Percentiles rank a stretch among this genome's conserved stretches.
Conservation (phyloP, 1,284 basidiomycete genomes). For the Violaceomyces palustris region DNA sequence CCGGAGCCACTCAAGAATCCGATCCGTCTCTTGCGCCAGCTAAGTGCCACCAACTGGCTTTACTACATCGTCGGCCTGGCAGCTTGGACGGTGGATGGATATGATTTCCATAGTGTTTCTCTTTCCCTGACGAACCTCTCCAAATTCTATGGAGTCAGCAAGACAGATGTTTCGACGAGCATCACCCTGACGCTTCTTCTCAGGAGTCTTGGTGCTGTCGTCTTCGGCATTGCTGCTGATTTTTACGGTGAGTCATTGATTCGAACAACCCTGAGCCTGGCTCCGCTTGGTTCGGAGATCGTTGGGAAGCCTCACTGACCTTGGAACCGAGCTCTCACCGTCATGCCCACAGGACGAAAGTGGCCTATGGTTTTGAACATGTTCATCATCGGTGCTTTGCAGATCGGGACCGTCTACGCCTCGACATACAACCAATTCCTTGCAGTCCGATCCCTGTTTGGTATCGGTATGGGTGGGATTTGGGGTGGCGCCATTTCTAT, state of each 20-base stretch:
- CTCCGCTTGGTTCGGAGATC: no score
- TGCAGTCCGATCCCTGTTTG: conserved; percentile 35
- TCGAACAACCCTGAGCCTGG: no score
- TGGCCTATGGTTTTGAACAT: conserved; percentile 37
- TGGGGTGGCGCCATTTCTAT: conserved; percentile 18
- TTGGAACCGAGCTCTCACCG: no score
- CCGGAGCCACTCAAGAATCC: conserved; percentile 19
- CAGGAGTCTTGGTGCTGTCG: conserved; percentile 30
- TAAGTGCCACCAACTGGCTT: conserved; percentile 20
- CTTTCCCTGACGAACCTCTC: conserved; percentile 31
- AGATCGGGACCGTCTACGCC: conserved; percentile 28
- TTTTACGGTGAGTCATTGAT: no score
- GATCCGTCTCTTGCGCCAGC: conserved; percentile 11
- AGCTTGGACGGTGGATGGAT: conserved; percentile 25
- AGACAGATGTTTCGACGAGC: conserved; percentile 24
- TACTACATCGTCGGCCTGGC: conserved; percentile 29
- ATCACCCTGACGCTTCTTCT: conserved; percentile 34
- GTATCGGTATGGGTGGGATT: conserved; percentile 33
- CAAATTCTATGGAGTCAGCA: conserved; percentile 25
- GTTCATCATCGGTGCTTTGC: conserved; percentile 24
- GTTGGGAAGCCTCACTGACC: no score
- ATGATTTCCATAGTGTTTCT: conserved; percentile 34
- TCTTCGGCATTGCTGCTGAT: conserved; percentile 30
- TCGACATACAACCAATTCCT: conserved; percentile 25
- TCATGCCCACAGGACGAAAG: no score